Conservation (phyloP, 306 rosid genomes). For the Carpinus viminea region DNA sequence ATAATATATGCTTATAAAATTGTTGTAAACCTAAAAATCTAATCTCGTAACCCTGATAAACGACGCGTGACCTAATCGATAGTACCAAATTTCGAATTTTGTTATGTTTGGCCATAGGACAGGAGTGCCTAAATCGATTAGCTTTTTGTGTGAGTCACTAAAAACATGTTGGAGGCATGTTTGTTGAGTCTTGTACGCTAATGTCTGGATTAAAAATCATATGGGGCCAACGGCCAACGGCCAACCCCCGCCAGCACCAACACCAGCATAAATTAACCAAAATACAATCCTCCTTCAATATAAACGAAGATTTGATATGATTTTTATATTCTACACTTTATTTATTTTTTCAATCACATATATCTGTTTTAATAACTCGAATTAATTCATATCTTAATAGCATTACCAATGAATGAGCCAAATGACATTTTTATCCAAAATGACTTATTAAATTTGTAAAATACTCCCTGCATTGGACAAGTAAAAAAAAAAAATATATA, state of each 20-base stretch:
- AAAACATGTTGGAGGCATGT: background rate
- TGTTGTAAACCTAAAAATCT: too few relatives aligned
- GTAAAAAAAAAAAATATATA: too few relatives aligned
- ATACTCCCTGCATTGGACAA: too few relatives aligned
- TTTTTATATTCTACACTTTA: background rate
- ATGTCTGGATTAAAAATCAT: background rate
- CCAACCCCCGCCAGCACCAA: slow-evolving; percentile 1
- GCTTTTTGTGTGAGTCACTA: too few relatives aligned
- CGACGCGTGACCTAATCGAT: too few relatives aligned
- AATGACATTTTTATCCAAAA: too few relatives aligned
- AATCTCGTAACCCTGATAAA: too few relatives aligned
- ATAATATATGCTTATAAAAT: too few relatives aligned
- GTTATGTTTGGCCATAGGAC: background rate
- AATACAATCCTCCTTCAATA: background rate
- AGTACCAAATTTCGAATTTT: too few relatives aligned
- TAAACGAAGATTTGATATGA: background rate
- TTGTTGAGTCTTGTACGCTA: slow-evolving; percentile 17
- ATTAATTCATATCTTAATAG: background rate
- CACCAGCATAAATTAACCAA: slow-evolving; percentile 5
- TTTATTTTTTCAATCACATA: slow-evolving; percentile 2
- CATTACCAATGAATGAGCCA: too few relatives aligned
- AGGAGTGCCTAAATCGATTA: background rate
- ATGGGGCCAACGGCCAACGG: background rate
- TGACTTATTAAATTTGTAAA: too few relatives aligned
- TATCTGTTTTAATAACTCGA: slow-evolving; percentile 7